Base-by-base conservation (phyloP, 495 filamentous ascomycete species). In the Aspergillus cavernicola region DNA sequence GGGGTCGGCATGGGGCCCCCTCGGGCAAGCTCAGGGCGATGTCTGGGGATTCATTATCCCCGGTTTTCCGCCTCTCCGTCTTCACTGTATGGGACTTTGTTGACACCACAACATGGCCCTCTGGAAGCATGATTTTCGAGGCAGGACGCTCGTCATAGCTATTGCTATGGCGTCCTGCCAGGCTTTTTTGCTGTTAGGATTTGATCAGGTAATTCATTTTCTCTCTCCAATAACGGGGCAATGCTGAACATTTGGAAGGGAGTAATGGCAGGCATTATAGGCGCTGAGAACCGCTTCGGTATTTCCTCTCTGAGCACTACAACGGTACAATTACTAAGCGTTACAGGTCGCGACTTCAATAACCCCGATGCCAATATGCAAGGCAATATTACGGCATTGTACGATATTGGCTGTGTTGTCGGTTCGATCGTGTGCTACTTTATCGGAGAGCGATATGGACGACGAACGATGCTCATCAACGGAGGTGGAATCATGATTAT, bases 381-480 rank as follows among this genome's bases (percentile, higher is more conserved):
- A n/a, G 75, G 74, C 6, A 69, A 74, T 13, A 66, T 76, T 41
- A 74, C 70, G 10, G 71, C 70, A 0, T 64, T 77, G 22, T 78
- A 76, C 52, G 71, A 78, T 50, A 69, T 79, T 36, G 76, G 76
- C 8, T 73, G 73, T 37, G 69, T 74, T 6, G 50, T 71, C 7
- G 76, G 76, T 3, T 74, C 71, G 23, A 66, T 77, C 13, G 37
- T 71, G 5, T 66, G 61, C 39, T 72, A 76, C 42, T 52, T 76
- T 7, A 55, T 73, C 6, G 76, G 74, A 1, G 72, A 77, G 37
- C 50, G 53, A 15, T 52, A 67, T 35, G 76, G 76, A 15, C 72
- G 75, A 15, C 70, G 69, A 6, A 66, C 65, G 11, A 77, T 74
- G 64, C 66, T 79, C 29, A 59, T 66, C 0, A 53, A 63, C 2